Evolutionary conservation across 129 eudicot species (phyloP).

Genomic region (Flaveria sonorensis): DNA sequence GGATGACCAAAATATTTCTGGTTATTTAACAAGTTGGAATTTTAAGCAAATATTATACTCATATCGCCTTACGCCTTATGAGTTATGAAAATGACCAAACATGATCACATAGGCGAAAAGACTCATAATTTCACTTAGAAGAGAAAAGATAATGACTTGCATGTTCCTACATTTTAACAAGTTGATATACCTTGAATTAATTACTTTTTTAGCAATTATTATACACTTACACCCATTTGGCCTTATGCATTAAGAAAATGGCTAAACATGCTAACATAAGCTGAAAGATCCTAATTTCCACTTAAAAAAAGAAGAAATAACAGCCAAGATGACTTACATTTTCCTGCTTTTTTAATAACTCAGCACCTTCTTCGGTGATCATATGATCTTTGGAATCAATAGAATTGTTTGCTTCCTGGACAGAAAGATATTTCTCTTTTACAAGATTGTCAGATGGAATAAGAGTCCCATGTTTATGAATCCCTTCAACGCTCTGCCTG

Average conservation of each 20-base stretch:
- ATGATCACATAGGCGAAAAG: not conserved
- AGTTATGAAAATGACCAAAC: not conserved
- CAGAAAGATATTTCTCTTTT: slow-evolving; percentile 24
- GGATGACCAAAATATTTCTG: slow-evolving; percentile 46
- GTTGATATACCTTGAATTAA: slow-evolving; percentile 28
- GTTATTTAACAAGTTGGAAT: slow-evolving; percentile 30
- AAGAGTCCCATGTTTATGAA: slow-evolving; percentile 19
- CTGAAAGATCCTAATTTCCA: not conserved
- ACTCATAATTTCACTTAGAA: slow-evolving; percentile 1
- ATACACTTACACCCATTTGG: not conserved
- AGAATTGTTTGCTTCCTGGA: slow-evolving; percentile 33
- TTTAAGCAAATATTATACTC: not conserved
- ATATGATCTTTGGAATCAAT: slow-evolving; percentile 26
- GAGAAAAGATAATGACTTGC: slow-evolving; percentile 42
- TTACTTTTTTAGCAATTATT: not conserved
- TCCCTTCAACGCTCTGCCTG: slow-evolving; percentile 34
- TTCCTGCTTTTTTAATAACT: slow-evolving; percentile 39
- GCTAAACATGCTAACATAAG: not conserved
- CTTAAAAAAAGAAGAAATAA: slow-evolving; percentile 16
- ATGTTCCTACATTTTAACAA: slow-evolving; percentile 37
- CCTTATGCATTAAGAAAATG: not conserved
- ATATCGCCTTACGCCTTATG: not conserved
- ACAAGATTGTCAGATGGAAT: slow-evolving; percentile 36
- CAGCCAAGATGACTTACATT: slow-evolving; percentile 45
- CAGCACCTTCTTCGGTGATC: slow-evolving; percentile 26